Evolutionary conservation across 345 rosid species (phyloP).

Genomic region (Clarkia xantiana): DNA sequence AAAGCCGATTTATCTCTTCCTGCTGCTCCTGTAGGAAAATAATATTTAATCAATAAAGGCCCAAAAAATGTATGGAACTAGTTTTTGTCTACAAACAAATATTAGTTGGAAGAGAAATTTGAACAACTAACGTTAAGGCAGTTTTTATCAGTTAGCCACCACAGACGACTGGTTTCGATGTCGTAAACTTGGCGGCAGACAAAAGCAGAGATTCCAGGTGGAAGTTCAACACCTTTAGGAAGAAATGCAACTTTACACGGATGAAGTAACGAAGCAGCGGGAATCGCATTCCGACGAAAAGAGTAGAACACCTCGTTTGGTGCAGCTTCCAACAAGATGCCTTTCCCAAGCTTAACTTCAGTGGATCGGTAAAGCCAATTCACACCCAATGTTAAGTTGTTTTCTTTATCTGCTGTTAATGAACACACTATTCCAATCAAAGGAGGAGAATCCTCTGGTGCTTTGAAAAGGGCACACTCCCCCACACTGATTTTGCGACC

Average conservation of each 20-base stretch:
- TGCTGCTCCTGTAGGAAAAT: neutral
- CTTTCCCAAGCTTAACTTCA: slow-evolving; percentile 76
- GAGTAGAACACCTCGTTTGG: slow-evolving; percentile 92
- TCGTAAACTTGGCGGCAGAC: slow-evolving; percentile 85
- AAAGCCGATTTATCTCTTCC: slow-evolving; percentile 54
- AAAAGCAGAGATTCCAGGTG: slow-evolving; percentile 66
- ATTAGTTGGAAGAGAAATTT: too few species aligned
- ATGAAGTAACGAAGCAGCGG: slow-evolving; percentile 73
- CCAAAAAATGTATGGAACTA: neutral
- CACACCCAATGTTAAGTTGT: slow-evolving; percentile 40
- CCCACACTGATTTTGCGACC: slow-evolving; percentile 77
- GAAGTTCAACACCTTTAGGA: slow-evolving; percentile 61
- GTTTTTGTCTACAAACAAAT: too few species aligned
- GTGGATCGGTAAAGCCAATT: slow-evolving; percentile 81
- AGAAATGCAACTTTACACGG: slow-evolving; percentile 96
- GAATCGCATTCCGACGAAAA: slow-evolving; percentile 82
- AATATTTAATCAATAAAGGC: neutral
- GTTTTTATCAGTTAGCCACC: slow-evolving; percentile 94
- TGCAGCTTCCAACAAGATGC: slow-evolving; percentile 59
- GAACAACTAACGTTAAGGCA: slow-evolving; percentile 52
- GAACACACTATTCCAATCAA: slow-evolving; percentile 67
- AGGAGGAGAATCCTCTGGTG: slow-evolving; percentile 65
- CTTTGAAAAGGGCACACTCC: slow-evolving; percentile 81
- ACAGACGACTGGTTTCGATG: slow-evolving; percentile 45
- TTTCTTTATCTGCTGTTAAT: slow-evolving; percentile 33